A percentile compares a stretch with the other conserved stretches of the same genome.
phyloP scores from a whole-genome alignment of 495 filamentous ascomycete genomes.

The Tuber indicum region DNA sequence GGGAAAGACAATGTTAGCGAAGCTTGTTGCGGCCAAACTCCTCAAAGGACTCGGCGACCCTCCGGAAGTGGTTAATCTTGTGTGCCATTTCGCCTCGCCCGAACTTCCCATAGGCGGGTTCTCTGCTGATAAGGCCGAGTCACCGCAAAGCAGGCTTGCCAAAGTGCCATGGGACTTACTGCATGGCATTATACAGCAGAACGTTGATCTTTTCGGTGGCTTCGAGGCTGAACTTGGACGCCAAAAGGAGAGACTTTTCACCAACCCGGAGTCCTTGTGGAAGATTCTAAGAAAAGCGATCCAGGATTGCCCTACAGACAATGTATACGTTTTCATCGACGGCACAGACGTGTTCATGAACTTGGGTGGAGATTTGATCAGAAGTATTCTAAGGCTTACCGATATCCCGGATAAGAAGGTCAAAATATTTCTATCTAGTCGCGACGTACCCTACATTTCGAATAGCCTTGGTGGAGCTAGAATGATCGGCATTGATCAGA shows the following conservation, averaged over 20 bases:
- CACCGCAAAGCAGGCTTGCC: not conserved
- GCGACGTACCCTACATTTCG: too few relatives aligned
- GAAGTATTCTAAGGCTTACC: not conserved
- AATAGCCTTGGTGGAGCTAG: too few relatives aligned
- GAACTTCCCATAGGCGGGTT: not conserved
- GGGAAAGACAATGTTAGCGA: too few relatives aligned
- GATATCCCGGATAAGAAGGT: not conserved
- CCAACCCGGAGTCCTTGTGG: not conserved
- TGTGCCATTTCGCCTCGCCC: not conserved
- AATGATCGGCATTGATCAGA: not conserved
- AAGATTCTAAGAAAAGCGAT: not conserved
- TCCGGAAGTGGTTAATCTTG: slow-evolving; percentile 8
- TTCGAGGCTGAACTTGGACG: not conserved
- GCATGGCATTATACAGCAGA: not conserved
- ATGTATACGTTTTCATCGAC: not conserved
- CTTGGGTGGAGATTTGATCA: not conserved
- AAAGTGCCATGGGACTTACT: not conserved
- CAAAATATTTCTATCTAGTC: too few relatives aligned
- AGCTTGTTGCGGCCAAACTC: not conserved
- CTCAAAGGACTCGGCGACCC: slow-evolving; percentile 21
- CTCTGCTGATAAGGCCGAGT: not conserved
- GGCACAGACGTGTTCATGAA: not conserved
- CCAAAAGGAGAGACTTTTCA: not conserved
- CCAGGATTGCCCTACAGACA: not conserved
- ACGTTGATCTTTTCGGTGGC: not conserved